These are phyloP conservation scores for Agrostemma githago DNA, from an alignment of 148 eudicot genomes.

Conservation along the genomic window DNA sequence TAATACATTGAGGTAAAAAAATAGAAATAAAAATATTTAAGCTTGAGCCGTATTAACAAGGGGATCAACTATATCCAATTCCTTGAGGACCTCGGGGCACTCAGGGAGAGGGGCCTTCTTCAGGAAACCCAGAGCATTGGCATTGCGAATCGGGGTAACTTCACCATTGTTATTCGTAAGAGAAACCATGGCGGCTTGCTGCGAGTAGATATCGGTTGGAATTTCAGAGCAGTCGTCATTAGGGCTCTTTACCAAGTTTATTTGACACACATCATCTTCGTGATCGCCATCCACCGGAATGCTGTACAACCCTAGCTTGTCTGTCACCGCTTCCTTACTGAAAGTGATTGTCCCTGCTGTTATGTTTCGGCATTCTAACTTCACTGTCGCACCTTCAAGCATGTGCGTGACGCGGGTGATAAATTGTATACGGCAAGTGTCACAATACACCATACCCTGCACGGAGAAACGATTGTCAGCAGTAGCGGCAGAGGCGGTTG, in stretches of 20 bases:
- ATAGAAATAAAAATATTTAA: too few relatives aligned
- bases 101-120: conserved; percentile 29
- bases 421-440: conserved; percentile 33
- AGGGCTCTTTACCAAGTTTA: conserved; percentile 37
- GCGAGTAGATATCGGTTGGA: conserved; percentile 18
- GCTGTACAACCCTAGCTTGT: conserved; percentile 34
- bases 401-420: conserved; percentile 21
- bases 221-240: conserved; percentile 39
- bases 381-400: conserved; percentile 36
- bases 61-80: conserved; percentile 30
- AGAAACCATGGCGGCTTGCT: conserved; percentile 29
- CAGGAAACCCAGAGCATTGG: conserved; percentile 51
- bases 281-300: conserved; percentile 40
- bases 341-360: conserved; percentile 26
- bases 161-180: conserved; percentile 49
- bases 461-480: conserved; percentile 13
- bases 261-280: conserved; percentile 44
- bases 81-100: conserved; percentile 38
- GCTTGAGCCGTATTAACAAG: background rate
- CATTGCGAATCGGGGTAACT: conserved; percentile 31
- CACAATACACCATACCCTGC: conserved; percentile 34
- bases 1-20: too few relatives aligned
- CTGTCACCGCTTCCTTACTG: conserved; percentile 31
- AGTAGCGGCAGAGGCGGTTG: conserved; percentile 1
- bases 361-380: conserved; percentile 38